Conservation (phyloP, 768 basidiomycete genomes). For the button mushroom (Agaricus bisporus) region DNA sequence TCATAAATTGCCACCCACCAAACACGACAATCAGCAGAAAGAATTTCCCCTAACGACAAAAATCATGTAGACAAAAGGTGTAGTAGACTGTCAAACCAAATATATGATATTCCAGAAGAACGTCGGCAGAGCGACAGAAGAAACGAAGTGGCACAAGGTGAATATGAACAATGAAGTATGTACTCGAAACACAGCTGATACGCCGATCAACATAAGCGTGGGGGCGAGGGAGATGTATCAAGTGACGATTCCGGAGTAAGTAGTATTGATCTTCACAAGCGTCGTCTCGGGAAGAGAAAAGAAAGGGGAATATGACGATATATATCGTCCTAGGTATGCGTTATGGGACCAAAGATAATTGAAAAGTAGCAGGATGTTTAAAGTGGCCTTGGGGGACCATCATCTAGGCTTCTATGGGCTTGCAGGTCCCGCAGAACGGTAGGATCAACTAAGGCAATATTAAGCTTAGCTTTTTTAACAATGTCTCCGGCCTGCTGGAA, state of each 20-base stretch:
- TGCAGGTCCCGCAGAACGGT: constrained; percentile 84
- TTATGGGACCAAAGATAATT: constrained; percentile 1
- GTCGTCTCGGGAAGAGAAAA: constrained; percentile 2
- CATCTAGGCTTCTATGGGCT: constrained; percentile 79
- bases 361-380: background rate
- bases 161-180: background rate
- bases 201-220: background rate
- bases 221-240: constrained; percentile 9
- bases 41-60: background rate
- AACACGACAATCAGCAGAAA: constrained; percentile 7
- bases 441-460: constrained; percentile 62
- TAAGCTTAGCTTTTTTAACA: constrained; percentile 7
- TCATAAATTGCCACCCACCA: too few species aligned
- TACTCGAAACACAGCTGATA: constrained; percentile 1
- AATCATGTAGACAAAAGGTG: constrained; percentile 1
- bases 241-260: constrained; percentile 10
- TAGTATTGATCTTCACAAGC: constrained; percentile 8
- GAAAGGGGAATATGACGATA: constrained; percentile 5
- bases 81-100: background rate
- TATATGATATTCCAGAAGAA: constrained; percentile 7
- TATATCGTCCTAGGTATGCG: constrained; percentile 12
- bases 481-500: background rate
- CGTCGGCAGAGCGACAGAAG: constrained; percentile 9
- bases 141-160: constrained; percentile 3
- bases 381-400: constrained; percentile 22